Evolutionary conservation across 768 basidiomycete genomes (phyloP).

Genomic region (Saitozyma podzolica): DNA sequence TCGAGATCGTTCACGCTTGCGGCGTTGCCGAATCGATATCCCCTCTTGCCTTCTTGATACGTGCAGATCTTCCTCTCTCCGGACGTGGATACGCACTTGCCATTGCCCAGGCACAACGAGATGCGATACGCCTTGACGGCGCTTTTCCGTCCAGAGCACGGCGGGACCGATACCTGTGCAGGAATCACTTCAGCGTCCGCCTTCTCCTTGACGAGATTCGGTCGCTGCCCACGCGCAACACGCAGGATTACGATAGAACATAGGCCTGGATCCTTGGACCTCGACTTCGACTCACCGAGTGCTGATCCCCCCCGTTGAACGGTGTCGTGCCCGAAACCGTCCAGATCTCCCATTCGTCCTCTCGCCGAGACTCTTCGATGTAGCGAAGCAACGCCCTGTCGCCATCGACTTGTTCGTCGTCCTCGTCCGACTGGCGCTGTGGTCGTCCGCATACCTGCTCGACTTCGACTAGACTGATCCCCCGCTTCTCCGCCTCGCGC

Average conservation of each 20-base stretch:
- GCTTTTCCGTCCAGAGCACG: slow-evolving; percentile 24
- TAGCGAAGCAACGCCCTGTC: slow-evolving; percentile 10
- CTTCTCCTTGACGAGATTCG: too few species aligned
- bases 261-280: too few species aligned
- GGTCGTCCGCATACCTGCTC: slow-evolving; percentile 29
- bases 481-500: slow-evolving; percentile 15
- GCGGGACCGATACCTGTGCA: slow-evolving; percentile 17
- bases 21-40: slow-evolving; percentile 28
- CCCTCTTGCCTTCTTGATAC: slow-evolving; percentile 26
- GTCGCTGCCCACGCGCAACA: too few species aligned
- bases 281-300: slow-evolving; percentile 11
- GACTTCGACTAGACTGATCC: slow-evolving; percentile 23
- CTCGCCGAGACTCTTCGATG: slow-evolving; percentile 3
- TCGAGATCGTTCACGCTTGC: slow-evolving; percentile 34
- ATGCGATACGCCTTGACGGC: slow-evolving; percentile 35
- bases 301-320: slow-evolving; percentile 17
- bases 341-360: slow-evolving; percentile 20
- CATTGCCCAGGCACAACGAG: slow-evolving; percentile 29
- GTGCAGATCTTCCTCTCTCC: slow-evolving; percentile 32
- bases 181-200: too few species aligned
- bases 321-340: slow-evolving; percentile 14
- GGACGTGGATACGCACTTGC: slow-evolving; percentile 26
- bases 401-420: slow-evolving; percentile 16
- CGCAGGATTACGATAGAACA: too few species aligned
- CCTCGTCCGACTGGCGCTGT: slow-evolving; percentile 2